Conservation (phyloP, 2,329 filamentous ascomycete genomes). For the Fonsecaea pugnacius region DNA sequence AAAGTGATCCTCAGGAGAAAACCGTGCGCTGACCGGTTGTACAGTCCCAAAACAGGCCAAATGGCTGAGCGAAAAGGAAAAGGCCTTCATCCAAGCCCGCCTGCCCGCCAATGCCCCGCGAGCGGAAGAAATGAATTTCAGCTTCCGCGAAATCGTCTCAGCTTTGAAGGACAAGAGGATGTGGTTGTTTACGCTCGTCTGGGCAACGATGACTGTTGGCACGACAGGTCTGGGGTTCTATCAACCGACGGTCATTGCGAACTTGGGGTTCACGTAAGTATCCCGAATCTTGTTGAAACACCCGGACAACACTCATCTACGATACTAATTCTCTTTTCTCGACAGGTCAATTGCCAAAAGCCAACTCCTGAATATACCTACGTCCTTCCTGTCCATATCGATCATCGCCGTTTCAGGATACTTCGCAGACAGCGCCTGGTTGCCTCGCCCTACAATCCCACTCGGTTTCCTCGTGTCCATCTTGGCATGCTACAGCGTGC, state of each 20-base stretch:
- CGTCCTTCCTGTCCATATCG: conserved; percentile 49
- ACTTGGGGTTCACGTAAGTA: conserved; percentile 50
- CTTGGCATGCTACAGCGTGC: conserved; percentile 52
- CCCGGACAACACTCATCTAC: neutral
- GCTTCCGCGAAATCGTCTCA: conserved; percentile 45
- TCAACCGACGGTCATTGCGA: conserved; percentile 48
- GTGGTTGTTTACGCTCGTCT: conserved; percentile 54
- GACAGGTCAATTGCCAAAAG: conserved; percentile 51
- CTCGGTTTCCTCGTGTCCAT: conserved; percentile 51
- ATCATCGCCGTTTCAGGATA: conserved; percentile 51
- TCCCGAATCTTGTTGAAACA: neutral
- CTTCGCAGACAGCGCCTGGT: conserved; percentile 49
- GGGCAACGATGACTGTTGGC: conserved; percentile 55
- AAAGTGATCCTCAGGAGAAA: neutral
- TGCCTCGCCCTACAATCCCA: conserved; percentile 53
- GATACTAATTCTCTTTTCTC: neutral
- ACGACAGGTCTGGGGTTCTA: conserved; percentile 52
- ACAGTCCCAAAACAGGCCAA: conserved; percentile 51
- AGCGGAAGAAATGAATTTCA: conserved; percentile 48
- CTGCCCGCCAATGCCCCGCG: conserved; percentile 50
- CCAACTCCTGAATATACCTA: conserved; percentile 57
- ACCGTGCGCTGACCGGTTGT: neutral
- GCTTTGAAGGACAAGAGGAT: conserved; percentile 49
- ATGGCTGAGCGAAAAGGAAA: conserved; percentile 54
- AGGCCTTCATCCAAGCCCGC: conserved; percentile 55